Base-by-base conservation (phyloP, 495 filamentous ascomycete species). In the Aspergillus avenaceus region DNA sequence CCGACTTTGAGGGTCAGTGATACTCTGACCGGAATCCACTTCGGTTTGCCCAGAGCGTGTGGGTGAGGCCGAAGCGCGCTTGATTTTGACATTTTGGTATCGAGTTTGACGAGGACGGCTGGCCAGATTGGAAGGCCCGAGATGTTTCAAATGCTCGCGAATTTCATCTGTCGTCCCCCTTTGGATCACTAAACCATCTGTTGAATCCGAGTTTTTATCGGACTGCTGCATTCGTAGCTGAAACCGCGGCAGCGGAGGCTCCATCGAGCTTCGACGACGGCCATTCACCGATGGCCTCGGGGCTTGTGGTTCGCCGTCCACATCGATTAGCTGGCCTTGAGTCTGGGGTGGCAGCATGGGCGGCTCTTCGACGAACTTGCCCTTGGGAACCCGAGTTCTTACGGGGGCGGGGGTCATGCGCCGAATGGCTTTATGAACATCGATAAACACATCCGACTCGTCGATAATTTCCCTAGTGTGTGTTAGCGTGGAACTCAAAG, bases 351-450 rank as follows among this genome's bases (percentile, higher is more conserved):
- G 47, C 8, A 63, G 55, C 47, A 59, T 57, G 6, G 72, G 72
- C 12, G 71, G 61, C 43, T 76, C 69, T 60, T 80, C 70, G 27
- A 82, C 71, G 55, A 83, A 69, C 53, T 71, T 69, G 45, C 80
- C 77, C 59, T 85, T 84, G 14, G 78, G 73, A 41, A 84, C 70
- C 49, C 84, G 70, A 36, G 74, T 73, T 57, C 79, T 75, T 27
- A 38, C 21, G 12, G 85, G 85, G 0, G 86, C 85, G 7, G 83
- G 84, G 19, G 79, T 69, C 67, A 85, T 77, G 19, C 93, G 86
- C 25, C 93, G 81, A 54, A 98, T 96, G 6, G 92, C 95, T 67
- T 97, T 97, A 72, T 96, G 83, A 9, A 98, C 90, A 67, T 98
- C 93, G 55, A 98, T 84, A 56, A 90, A 98, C 18, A 98, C 91